Conservation (phyloP, 2,329 filamentous ascomycete genomes). For the Penicillium capsulatum region DNA sequence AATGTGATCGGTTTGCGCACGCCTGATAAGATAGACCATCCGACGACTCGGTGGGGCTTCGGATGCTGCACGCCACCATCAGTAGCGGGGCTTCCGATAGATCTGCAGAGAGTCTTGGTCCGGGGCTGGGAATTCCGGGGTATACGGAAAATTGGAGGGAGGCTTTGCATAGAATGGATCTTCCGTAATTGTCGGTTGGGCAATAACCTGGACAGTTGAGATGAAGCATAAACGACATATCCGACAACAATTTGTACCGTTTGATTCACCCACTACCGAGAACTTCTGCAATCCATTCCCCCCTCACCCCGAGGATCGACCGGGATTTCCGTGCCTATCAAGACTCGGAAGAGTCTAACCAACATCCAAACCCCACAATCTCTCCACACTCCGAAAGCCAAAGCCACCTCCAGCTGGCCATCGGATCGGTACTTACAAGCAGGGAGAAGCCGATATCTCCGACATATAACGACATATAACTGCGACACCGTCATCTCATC, state of each 20-base stretch:
- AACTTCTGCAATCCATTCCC: too few species aligned
- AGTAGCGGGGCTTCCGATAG: slow-evolving; percentile 12
- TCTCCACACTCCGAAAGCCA: slow-evolving; percentile 18
- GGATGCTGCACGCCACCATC: slow-evolving; percentile 10
- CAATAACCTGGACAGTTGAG: too few species aligned
- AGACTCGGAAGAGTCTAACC: slow-evolving; percentile 12
- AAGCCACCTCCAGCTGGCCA: slow-evolving; percentile 5
- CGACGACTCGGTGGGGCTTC: slow-evolving; percentile 15
- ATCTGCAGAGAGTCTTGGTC: background rate
- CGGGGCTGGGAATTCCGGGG: slow-evolving; percentile 8
- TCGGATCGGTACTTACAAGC: slow-evolving; percentile 17
- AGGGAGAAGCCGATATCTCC: slow-evolving; percentile 9
- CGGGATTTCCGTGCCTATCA: too few species aligned
- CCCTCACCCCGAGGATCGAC: too few species aligned
- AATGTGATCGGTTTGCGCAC: too few species aligned
- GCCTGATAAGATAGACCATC: slow-evolving; percentile 4
- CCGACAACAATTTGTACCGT: too few species aligned
- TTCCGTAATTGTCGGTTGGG: too few species aligned
- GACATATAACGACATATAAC: slow-evolving; percentile 13
- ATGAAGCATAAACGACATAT: too few species aligned
- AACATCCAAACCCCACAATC: slow-evolving; percentile 16
- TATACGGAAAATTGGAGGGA: too few species aligned
- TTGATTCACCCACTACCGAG: too few species aligned
- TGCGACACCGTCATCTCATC: background rate
- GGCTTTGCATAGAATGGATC: too few species aligned